Evolutionary conservation across 2,329 filamentous ascomycete genomes (phyloP), one percentile per base, ranked within the genome.

Genomic region (Pseudogymnoascus sp.): DNA sequence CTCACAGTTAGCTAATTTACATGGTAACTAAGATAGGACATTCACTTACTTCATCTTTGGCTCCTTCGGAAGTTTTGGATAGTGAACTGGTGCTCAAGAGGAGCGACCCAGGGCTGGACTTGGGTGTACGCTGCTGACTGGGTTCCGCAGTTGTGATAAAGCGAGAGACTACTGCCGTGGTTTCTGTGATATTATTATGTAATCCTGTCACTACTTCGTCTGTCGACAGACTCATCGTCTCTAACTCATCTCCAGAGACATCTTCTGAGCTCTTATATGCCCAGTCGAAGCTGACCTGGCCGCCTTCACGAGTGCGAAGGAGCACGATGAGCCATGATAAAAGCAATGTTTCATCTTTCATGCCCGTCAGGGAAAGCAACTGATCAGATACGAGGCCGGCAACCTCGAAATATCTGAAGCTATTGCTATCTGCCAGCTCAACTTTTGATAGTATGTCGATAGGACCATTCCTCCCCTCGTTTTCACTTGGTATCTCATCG

Each of bases 321-420:
- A 80, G 74, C 5, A 77, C 74, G 11, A 79, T 70, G 12, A 79
- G 72, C 78, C 78, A 80, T 42, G 78, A 73, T 37, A 76, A 50
- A 10, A 80, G 73, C 11, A 80, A 16, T 14, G 76, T 61, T 16
- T 78, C 77, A n/a, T 78, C 75, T 63, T 66, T 75, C 69, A 76
- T 71, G 31, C 73, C 70, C 6, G 75, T 77, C 14, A 68, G 67
- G 10, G 70, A 72, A 2, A 35, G 47, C 4, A 7, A 60, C 14
- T 71, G 62, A 37, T 73, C 64, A 33, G 71, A 65, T 10, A 63
- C 66, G 63, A 76, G 69, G 4, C 65, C 69, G 18, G 44, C 40
- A n/a, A 76, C 42, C n/a, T 73, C 64, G 63, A 73, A 73, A 37
- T 66, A 68, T 35, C 63, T 67, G 42, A 69, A 69, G 60, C 60